Percentiles rank a stretch among this genome's conserved stretches.
Evolutionary conservation across 2,329 filamentous ascomycete genomes (phyloP).

Genomic region (Hymenoscyphus albidus): DNA sequence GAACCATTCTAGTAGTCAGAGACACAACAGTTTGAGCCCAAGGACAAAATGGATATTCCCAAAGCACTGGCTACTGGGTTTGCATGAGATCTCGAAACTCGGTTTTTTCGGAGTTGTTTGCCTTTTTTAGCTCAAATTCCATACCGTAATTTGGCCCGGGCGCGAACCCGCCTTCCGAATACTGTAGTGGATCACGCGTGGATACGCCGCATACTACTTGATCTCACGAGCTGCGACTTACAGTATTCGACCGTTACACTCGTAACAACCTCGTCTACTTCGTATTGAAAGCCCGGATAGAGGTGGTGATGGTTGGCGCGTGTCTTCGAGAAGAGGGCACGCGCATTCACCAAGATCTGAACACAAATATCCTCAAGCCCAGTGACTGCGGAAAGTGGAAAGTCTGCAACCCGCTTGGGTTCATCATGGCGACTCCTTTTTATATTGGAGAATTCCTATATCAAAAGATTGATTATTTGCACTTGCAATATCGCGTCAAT

Average conservation of each 20-base stretch:
- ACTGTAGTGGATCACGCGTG: not conserved
- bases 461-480: not conserved
- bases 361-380: no score
- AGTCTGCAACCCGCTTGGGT: not conserved
- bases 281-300: no score
- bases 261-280: no score
- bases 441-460: not conserved
- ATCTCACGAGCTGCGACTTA: not conserved
- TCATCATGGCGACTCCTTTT: not conserved
- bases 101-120: not conserved
- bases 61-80: not conserved
- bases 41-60: not conserved
- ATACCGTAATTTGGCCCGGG: not conserved
- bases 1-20: no score
- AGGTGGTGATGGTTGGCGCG: no score
- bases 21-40: not conserved
- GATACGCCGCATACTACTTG: not conserved
- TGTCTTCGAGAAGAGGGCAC: no score
- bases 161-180: not conserved
- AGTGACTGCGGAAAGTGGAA: no score
- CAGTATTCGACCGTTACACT: no score
- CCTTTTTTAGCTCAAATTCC: not conserved
- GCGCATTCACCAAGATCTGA: no score
- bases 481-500: no score
- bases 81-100: not conserved